Evolutionary conservation across 2,329 filamentous ascomycete genomes (phyloP).

Genomic region (Fusarium hainanense): DNA sequence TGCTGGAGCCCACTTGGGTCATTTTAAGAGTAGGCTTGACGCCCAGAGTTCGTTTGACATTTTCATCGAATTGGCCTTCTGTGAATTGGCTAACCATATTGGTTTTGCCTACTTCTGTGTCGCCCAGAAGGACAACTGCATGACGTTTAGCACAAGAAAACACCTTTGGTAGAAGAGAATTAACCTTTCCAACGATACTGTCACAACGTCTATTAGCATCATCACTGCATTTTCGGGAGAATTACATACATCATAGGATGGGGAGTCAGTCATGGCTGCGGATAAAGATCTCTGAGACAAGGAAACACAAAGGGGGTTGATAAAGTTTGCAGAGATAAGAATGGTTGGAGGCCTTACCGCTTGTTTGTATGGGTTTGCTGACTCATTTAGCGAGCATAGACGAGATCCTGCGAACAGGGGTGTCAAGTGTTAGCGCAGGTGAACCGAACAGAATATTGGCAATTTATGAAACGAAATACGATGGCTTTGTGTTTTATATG

Average conservation of each 20-base stretch:
- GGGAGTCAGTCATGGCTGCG: neutral
- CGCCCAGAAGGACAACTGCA: constrained; percentile 6
- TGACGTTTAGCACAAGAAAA: neutral
- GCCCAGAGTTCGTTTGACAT: neutral
- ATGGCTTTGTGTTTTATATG: neutral
- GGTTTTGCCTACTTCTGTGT: constrained; percentile 8
- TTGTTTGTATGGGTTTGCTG: constrained; percentile 1
- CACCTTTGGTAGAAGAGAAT: too few species aligned
- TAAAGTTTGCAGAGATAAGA: neutral
- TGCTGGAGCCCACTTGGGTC: neutral
- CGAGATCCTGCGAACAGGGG: constrained; percentile 2
- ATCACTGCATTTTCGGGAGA: neutral
- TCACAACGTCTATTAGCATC: neutral
- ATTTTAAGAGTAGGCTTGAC: constrained; percentile 11
- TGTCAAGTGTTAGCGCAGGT: neutral
- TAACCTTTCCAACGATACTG: constrained; percentile 1
- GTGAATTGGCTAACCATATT: constrained; percentile 12
- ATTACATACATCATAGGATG: neutral
- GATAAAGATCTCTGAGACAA: neutral
- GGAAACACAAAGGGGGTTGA: neutral
- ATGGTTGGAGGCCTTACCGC: constrained; percentile 6
- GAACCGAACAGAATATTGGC: neutral
- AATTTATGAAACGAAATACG: neutral
- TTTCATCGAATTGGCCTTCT: neutral
- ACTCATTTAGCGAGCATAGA: constrained; percentile 9